Conservation (phyloP, 2,329 filamentous ascomycete genomes). For the Penicillium sp. region DNA sequence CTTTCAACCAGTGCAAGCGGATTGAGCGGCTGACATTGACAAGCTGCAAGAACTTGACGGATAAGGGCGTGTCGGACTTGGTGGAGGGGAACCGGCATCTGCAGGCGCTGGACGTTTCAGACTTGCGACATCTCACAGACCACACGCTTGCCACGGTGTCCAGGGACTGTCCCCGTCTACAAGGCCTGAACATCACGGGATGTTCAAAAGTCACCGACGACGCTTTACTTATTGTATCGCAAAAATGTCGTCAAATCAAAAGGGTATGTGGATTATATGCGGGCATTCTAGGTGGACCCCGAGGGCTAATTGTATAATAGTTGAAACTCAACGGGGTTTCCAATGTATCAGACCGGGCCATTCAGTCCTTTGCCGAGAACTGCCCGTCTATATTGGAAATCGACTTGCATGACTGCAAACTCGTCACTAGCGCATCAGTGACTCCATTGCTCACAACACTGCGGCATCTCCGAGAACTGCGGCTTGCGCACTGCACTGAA, state of each 20-base stretch:
- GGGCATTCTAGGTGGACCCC: not conserved
- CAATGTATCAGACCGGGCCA: slow-evolving; percentile 78
- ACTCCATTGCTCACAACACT: slow-evolving; percentile 76
- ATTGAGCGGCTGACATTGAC: slow-evolving; percentile 92
- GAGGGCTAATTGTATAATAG: slow-evolving; percentile 42
- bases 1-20: slow-evolving; percentile 79
- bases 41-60: slow-evolving; percentile 80
- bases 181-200: slow-evolving; percentile 88
- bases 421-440: slow-evolving; percentile 78
- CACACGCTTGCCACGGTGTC: slow-evolving; percentile 74
- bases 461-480: slow-evolving; percentile 81
- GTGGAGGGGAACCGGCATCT: slow-evolving; percentile 76
- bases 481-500: slow-evolving; percentile 78
- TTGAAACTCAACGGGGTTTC: slow-evolving; percentile 91
- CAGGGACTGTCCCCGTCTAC: slow-evolving; percentile 75
- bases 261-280: slow-evolving; percentile 56
- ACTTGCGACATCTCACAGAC: slow-evolving; percentile 76
- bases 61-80: slow-evolving; percentile 75
- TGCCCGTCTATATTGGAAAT: slow-evolving; percentile 95
- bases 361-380: slow-evolving; percentile 80
- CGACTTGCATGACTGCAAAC: slow-evolving; percentile 80
- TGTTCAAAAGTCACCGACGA: slow-evolving; percentile 84
- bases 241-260: slow-evolving; percentile 82
- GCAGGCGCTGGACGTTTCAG: slow-evolving; percentile 85
- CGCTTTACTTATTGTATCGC: slow-evolving; percentile 74